Evolutionary conservation across 2,329 filamentous ascomycete genomes (phyloP).

Genomic region (Stromatinia cepivora): DNA sequence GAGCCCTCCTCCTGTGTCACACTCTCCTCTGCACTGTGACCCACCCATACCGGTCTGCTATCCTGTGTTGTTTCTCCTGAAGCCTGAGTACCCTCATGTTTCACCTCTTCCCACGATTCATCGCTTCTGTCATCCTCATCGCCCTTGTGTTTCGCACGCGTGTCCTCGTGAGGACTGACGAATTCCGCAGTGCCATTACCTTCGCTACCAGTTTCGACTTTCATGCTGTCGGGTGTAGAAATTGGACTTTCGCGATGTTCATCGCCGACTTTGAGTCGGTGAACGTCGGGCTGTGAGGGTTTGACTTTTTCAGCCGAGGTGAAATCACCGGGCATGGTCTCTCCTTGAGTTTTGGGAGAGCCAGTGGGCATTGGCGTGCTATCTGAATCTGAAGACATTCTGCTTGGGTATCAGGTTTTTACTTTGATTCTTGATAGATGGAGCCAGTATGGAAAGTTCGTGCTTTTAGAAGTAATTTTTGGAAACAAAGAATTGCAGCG

Average conservation of each 20-base stretch:
- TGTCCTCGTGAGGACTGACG: background rate
- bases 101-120: conserved; percentile 17
- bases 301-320: background rate
- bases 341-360: background rate
- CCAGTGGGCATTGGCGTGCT: background rate
- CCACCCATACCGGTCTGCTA: background rate
- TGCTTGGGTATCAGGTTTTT: background rate
- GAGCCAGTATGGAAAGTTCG: background rate
- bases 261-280: background rate
- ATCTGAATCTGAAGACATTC: conserved; percentile 13
- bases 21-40: background rate
- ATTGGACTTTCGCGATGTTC: background rate
- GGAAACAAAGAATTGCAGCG: background rate
- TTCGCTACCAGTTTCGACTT: conserved; percentile 4
- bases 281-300: background rate
- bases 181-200: background rate
- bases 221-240: conserved; percentile 11
- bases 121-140: conserved; percentile 1
- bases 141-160: background rate
- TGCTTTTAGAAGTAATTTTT: background rate
- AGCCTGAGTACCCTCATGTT: background rate
- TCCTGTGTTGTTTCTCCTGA: background rate
- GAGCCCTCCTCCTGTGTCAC: background rate
- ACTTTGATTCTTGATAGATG: background rate
- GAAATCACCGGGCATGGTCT: background rate